Conservation (phyloP, 495 filamentous ascomycete species). For the Penicillium argentinense region DNA sequence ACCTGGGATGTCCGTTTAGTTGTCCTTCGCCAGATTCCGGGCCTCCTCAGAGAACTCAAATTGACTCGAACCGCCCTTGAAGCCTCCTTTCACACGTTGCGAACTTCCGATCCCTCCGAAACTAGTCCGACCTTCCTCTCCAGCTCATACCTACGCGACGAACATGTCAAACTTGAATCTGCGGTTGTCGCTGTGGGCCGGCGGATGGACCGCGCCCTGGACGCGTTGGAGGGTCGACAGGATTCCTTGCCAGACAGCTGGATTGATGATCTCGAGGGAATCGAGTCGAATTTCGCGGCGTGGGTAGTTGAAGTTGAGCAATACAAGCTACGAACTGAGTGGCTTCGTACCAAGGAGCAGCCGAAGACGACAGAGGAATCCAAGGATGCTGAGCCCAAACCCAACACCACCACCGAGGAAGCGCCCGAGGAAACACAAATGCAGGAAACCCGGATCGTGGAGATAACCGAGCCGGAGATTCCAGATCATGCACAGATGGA, state of each 20-base stretch:
- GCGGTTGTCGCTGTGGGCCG: conserved; percentile 70
- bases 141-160: conserved; percentile 57
- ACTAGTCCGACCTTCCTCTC: conserved; percentile 29
- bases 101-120: conserved; percentile 22
- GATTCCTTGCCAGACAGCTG: conserved; percentile 84
- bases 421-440: not conserved
- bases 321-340: conserved; percentile 46
- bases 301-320: conserved; percentile 66
- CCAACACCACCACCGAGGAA: conserved; percentile 3
- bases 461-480: not conserved
- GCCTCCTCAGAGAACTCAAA: conserved; percentile 64
- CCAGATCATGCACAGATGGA: conserved; percentile 18
- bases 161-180: conserved; percentile 61
- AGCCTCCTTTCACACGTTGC: conserved; percentile 61
- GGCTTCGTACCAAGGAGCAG: conserved; percentile 25
- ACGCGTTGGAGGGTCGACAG: conserved; percentile 75
- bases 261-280: conserved; percentile 78
- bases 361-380: conserved; percentile 4
- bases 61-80: conserved; percentile 61
- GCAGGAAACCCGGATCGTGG: not conserved
- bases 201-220: conserved; percentile 78
- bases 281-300: conserved; percentile 76
- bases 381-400: not conserved
- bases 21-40: conserved; percentile 70
- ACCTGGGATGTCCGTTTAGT: conserved; percentile 75